Evolutionary conservation across 2,329 filamentous ascomycete genomes (phyloP).

Genomic region (Coniosporium tulheliwenetii): DNA sequence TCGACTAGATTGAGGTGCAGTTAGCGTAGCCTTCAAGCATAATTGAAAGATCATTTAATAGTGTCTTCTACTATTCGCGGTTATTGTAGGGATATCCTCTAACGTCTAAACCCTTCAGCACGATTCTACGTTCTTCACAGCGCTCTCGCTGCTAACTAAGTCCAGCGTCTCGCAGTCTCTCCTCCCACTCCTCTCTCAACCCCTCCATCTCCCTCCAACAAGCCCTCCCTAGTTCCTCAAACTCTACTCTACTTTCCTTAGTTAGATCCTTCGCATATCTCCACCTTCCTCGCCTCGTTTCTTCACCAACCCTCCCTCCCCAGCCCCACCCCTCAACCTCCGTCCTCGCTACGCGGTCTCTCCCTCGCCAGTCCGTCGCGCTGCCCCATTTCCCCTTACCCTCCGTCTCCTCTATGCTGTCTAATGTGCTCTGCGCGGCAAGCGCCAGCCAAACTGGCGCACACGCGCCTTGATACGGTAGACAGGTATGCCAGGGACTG

Average conservation of each 20-base stretch:
- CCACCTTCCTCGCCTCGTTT: slow-evolving; percentile 43
- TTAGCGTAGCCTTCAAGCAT: no score
- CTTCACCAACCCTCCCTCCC: slow-evolving; percentile 36
- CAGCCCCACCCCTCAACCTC: slow-evolving; percentile 78
- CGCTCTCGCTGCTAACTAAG: slow-evolving; percentile 14
- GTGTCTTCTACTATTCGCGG: no score
- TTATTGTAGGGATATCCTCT: no score
- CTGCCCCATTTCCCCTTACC: slow-evolving; percentile 73
- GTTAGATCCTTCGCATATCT: slow-evolving; percentile 43
- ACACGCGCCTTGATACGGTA: slow-evolving; percentile 61
- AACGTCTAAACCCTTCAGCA: no score
- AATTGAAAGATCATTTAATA: no score
- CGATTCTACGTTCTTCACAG: no score
- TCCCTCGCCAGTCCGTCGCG: slow-evolving; percentile 42
- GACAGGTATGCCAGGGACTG: slow-evolving; percentile 73
- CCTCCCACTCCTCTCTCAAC: slow-evolving; percentile 21
- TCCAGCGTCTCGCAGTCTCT: slow-evolving; percentile 17
- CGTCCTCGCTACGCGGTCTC: slow-evolving; percentile 52
- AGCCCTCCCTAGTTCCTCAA: slow-evolving; percentile 43
- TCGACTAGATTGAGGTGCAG: no score
- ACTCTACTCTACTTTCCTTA: slow-evolving; percentile 41
- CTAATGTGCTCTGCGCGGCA: slow-evolving; percentile 45
- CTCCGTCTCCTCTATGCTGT: slow-evolving; percentile 33
- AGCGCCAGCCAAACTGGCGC: slow-evolving; percentile 68
- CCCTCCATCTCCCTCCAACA: slow-evolving; percentile 39